Evolutionary conservation across 768 basidiomycete species (phyloP), one percentile per base, ranked within the genome.

Genomic region (Lactarius quietus): DNA sequence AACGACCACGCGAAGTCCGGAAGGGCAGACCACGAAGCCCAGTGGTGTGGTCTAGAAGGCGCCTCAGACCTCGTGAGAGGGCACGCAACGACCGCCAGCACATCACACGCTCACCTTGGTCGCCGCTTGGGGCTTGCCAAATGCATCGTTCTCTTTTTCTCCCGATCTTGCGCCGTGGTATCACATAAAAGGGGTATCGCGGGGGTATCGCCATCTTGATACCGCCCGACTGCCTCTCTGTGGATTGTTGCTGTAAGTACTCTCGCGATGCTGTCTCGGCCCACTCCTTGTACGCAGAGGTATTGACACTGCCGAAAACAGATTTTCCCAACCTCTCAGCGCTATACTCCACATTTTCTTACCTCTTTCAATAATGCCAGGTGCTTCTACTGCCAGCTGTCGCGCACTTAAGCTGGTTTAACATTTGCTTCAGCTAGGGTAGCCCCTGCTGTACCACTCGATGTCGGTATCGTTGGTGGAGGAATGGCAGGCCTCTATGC

Each of bases 401-500:
- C 53, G 53, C 20, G 18, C 20, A 20, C 31, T 3, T 15, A 8
- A 54, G 53, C 20, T 54, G 5, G 53, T 7, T 33, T 33, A 33
- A 54, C 53, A 9, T 31, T 33, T n/a, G 29, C 17, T 20, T 54
- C 9, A 54, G 53, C 17, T 31, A 33, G 29, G 33, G 8, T 33
- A 33, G 20, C 8, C 53, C 29, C 53, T 20, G 29, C 29, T 18
- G 26, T 15, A 26, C 28, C 26, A 10, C 64, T 60, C 8, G 18
- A 35, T 12, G n/a, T 67, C 18, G 66, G 60, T 29, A 69, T 69
- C 20, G 67, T 69, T 23, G 69, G 69, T 6, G 67, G 60, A 12
- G 69, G 69, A 1, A 28, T 69, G 14, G 63, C 67, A 15, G 69
- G 69, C n/a, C 69, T 69, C 39, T 68, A 69, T 29, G 17, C 69